Base-by-base conservation (phyloP, 2,329 filamentous ascomycete genomes). In the Ophiocordyceps polyrhachis-furcata region DNA sequence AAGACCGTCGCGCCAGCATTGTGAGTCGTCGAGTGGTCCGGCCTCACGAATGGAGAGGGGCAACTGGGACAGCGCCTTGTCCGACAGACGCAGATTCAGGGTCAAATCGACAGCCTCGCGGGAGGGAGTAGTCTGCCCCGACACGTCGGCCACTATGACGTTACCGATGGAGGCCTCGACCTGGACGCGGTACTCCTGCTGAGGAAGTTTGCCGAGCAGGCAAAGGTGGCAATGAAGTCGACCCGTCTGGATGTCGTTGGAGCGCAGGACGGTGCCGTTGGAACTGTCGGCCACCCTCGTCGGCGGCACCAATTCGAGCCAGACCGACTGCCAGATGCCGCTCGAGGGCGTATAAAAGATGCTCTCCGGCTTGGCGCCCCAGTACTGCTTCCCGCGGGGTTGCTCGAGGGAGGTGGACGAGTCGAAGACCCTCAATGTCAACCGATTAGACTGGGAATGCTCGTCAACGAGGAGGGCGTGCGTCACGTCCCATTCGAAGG, bases 331-430 rank as follows among this genome's bases (percentile, higher is more conserved):
- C 72, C 72, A 76, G 46, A 75, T 73, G 21, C 72, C 72, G 25
- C 69, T 69, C 9, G 69, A 71, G 0, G 72, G 72, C 1, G 70
- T 74, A 52, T 75, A 75, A 52, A 74, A 76, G 51, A 75, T 75
- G 44, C 68, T 72, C 55, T 79, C 73, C 0, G 74, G 72, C 55
- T 74, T 65, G 1, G 71, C 69, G 4, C 65, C 68, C 74, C 74
- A 79, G 53, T 77, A 78, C 57, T 83, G 79, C 56, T 83, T 83
- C 0, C 79, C 79, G 29, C 79, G 66, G 1, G 75, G 79, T 55
- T 82, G 78, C 0, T 71, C 70, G 8, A 81, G 59, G 48, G 82
- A 78, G 47, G 70, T 72, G 0, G 77, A 73, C 0, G 77, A 81
- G 56, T 82, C 78, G 37, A 70, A 71, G 0, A 80, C 72, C 3